phyloP scores from a whole-genome alignment of 495 filamentous ascomycete genomes.

The Neurospora sp. region DNA sequence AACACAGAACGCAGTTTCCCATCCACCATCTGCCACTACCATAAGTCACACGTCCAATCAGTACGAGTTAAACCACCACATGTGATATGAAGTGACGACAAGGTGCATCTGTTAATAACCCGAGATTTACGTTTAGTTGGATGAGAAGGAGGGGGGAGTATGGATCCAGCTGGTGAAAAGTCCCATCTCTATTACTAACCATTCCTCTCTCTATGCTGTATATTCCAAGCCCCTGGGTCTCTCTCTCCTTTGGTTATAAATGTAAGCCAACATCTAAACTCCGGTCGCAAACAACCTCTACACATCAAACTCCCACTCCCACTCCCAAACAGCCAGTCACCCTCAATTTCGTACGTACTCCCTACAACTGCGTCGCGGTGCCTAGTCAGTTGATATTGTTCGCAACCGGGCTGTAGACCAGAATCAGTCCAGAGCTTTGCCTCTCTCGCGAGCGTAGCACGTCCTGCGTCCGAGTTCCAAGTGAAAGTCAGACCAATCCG shows the following conservation, averaged over 20 bases:
- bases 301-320: neutral
- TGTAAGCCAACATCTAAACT: neutral
- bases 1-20: neutral
- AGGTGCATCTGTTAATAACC: neutral
- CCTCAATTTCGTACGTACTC: neutral
- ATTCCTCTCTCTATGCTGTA: neutral
- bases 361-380: neutral
- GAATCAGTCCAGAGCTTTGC: neutral
- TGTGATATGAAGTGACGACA: constrained; percentile 17
- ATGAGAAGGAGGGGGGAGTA: neutral
- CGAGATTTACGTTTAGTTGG: neutral
- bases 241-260: neutral
- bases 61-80: constrained; percentile 2
- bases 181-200: neutral
- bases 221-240: neutral
- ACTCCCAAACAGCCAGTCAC: neutral
- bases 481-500: neutral
- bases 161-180: neutral
- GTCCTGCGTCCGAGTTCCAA: neutral
- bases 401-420: neutral
- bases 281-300: neutral
- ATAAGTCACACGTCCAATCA: constrained; percentile 14
- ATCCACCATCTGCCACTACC: neutral
- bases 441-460: neutral
- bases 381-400: neutral